These are phyloP conservation scores for Lasiodiplodia theobromae DNA, from an alignment of 2,329 filamentous ascomycete species.

Conservation along the genomic window DNA sequence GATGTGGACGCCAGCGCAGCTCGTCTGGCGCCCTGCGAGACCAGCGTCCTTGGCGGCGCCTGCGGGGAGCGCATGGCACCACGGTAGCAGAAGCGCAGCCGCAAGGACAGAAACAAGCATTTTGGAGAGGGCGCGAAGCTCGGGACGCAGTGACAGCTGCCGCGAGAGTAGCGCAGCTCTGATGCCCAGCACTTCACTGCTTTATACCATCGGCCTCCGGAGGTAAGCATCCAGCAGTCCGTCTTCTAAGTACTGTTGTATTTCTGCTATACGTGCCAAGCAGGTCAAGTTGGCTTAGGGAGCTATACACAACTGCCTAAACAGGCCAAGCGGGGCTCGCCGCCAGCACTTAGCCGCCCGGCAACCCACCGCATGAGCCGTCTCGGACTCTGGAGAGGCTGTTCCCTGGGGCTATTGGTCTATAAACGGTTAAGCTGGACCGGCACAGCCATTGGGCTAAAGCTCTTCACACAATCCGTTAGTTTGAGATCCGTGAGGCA, in stretches of 20 bases:
- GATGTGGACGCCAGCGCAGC: constrained; percentile 17
- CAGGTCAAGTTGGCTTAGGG: not conserved
- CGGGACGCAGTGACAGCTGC: not conserved
- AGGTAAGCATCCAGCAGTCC: not conserved
- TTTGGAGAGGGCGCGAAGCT: not conserved
- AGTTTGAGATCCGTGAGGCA: not conserved
- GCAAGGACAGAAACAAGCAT: not conserved
- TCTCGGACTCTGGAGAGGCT: not conserved
- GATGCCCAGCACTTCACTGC: not conserved
- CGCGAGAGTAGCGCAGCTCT: not conserved
- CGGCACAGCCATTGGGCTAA: not conserved
- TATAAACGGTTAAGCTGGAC: not conserved
- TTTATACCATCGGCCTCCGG: constrained; percentile 3
- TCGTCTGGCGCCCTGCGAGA: constrained; percentile 23
- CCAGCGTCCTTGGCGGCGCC: not conserved
- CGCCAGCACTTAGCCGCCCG: not conserved
- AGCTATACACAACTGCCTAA: constrained; percentile 22
- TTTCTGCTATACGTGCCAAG: constrained; percentile 13
- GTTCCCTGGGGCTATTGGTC: not conserved
- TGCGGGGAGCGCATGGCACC: constrained; percentile 20
- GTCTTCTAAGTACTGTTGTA: not conserved
- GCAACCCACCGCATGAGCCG: not conserved
- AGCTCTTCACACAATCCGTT: not conserved
- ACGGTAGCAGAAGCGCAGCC: constrained; percentile 10
- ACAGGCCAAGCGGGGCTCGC: constrained; percentile 2